These are phyloP conservation scores for Hemisphaericaspora xylofermentans DNA, from an alignment of 1,139 yeast genomes.

Conservation along the genomic window DNA sequence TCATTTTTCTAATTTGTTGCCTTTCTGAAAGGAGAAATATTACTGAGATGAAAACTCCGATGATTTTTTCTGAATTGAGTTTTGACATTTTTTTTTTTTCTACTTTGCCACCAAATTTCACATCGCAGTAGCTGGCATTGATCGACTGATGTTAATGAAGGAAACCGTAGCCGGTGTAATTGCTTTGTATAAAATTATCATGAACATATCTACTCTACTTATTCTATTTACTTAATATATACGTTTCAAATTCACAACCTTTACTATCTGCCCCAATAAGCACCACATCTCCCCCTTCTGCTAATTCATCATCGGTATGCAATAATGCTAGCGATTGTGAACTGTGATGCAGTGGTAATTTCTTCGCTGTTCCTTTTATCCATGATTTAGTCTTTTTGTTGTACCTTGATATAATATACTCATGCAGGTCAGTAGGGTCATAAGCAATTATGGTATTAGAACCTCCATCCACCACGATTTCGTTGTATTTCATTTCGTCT, in stretches of 20 bases:
- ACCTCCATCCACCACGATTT: conserved; percentile 49
- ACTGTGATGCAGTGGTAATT: conserved; percentile 11
- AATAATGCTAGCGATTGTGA: conserved; percentile 11
- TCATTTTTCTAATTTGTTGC: not conserved
- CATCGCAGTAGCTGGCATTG: too few relatives aligned
- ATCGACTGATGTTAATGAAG: too few relatives aligned
- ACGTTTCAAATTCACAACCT: not conserved
- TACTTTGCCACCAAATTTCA: too few relatives aligned
- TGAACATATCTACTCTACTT: too few relatives aligned
- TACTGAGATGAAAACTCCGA: not conserved
- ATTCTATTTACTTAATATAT: not conserved
- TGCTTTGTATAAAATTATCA: too few relatives aligned
- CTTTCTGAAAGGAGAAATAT: not conserved
- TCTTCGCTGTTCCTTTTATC: conserved; percentile 17
- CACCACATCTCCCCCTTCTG: not conserved
- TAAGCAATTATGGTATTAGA: conserved; percentile 37
- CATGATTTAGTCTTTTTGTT: conserved; percentile 47
- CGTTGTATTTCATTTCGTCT: too few relatives aligned
- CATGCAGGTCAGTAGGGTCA: conserved; percentile 7
- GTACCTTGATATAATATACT: conserved; percentile 30
- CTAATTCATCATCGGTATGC: conserved; percentile 9
- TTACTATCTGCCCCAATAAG: not conserved
- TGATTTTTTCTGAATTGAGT: not conserved
- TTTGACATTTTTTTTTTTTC: not conserved
- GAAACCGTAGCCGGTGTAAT: too few relatives aligned